Evolutionary conservation across 2,329 filamentous ascomycete genomes (phyloP).

Genomic region (Fusarium chlamydosporum): DNA sequence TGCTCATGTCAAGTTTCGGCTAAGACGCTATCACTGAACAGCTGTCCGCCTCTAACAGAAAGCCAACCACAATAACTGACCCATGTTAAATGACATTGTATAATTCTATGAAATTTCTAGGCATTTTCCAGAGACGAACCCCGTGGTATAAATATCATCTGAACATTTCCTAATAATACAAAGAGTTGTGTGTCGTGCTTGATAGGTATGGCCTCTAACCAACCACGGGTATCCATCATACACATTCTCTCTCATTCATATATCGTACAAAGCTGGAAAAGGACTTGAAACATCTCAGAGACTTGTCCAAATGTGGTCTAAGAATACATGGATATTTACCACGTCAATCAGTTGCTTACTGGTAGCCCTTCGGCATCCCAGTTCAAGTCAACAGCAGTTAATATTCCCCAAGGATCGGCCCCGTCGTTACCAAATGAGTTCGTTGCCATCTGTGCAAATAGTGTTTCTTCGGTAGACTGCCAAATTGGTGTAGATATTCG

Average conservation of each 20-base stretch:
- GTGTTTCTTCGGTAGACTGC: conserved; percentile 51
- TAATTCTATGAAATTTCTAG: not conserved
- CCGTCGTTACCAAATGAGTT: conserved; percentile 43
- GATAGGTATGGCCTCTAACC: conserved; percentile 1
- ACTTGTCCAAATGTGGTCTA: conserved; percentile 7
- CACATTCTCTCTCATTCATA: conserved; percentile 19
- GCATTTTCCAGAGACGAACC: not conserved
- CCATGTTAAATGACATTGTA: not conserved
- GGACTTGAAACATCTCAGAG: conserved; percentile 10
- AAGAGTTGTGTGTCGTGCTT: conserved; percentile 32
- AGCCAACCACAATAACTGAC: not conserved
- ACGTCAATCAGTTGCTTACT: conserved; percentile 14
- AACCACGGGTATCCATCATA: conserved; percentile 42
- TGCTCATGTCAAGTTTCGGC: conserved; percentile 23
- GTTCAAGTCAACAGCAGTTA: conserved; percentile 48
- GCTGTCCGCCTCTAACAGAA: not conserved
- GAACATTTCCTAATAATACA: conserved; percentile 26
- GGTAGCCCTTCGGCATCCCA: conserved; percentile 43
- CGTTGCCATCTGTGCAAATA: conserved; percentile 50
- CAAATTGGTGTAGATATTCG: conserved; percentile 52
- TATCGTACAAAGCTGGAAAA: conserved; percentile 11
- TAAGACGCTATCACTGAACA: conserved; percentile 17
- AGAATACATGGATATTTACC: conserved; percentile 1
- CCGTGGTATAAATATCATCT: conserved; percentile 1
- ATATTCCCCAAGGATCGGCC: conserved; percentile 51